Conservation (phyloP, 495 filamentous ascomycete species). For the Annulohypoxylon moriforme region DNA sequence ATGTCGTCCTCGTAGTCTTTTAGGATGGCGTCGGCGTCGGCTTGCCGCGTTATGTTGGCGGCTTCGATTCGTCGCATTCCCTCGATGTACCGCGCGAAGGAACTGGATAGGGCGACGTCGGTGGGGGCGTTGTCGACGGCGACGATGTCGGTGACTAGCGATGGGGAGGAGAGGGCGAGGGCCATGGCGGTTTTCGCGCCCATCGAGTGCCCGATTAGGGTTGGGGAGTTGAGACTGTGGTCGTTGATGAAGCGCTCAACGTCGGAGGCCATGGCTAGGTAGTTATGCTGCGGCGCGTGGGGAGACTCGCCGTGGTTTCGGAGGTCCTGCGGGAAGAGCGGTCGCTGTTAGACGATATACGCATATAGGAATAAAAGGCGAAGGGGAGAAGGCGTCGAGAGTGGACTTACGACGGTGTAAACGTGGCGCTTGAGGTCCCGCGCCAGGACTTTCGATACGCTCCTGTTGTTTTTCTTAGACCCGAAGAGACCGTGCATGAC, state of each 20-base stretch:
- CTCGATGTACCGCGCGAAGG: constrained; percentile 83
- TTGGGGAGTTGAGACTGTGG: constrained; percentile 74
- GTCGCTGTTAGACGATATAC: constrained; percentile 6
- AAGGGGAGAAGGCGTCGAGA: background rate
- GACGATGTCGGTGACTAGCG: constrained; percentile 74
- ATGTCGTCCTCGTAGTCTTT: constrained; percentile 79
- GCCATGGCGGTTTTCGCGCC: constrained; percentile 96
- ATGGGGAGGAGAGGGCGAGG: constrained; percentile 75
- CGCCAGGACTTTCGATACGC: constrained; percentile 82
- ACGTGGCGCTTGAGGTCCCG: constrained; percentile 82
- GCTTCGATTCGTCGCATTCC: constrained; percentile 88
- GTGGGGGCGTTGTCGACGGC: constrained; percentile 94
- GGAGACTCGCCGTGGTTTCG: constrained; percentile 94
- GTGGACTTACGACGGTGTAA: constrained; percentile 77
- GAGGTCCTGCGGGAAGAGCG: constrained; percentile 73
- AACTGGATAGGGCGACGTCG: constrained; percentile 74
- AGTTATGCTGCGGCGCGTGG: constrained; percentile 81
- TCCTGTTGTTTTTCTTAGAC: constrained; percentile 94
- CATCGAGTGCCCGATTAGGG: constrained; percentile 96
- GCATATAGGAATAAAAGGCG: background rate
- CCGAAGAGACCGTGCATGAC: constrained; percentile 96
- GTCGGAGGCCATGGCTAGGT: constrained; percentile 86
- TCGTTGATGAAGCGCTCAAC: constrained; percentile 82
- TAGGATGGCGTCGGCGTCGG: constrained; percentile 84
- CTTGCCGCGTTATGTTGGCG: constrained; percentile 70